Evolutionary conservation across 2,329 filamentous ascomycete species (phyloP).

Genomic region (Paecilomyces sp.): DNA sequence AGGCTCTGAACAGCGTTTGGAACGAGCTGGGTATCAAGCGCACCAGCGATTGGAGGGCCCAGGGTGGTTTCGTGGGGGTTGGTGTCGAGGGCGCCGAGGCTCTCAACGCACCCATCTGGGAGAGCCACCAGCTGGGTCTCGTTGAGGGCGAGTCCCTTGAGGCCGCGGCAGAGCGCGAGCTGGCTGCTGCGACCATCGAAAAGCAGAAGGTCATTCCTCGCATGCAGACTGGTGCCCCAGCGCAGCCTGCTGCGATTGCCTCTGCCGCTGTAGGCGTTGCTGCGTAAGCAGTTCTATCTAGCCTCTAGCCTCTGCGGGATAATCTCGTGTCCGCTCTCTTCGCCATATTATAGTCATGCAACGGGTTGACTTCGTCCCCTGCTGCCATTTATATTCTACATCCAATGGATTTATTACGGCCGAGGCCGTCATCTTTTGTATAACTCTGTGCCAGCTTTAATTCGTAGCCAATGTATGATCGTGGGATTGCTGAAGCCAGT

Average conservation of each 20-base stretch:
- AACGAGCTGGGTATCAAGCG: constrained; percentile 81
- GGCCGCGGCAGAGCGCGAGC: constrained; percentile 46
- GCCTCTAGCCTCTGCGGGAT: background rate
- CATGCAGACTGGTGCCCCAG: constrained; percentile 9
- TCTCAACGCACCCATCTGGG: constrained; percentile 75
- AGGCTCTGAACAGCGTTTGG: constrained; percentile 84
- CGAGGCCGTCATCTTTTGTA: background rate
- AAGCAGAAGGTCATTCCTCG: constrained; percentile 5
- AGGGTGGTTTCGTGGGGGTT: constrained; percentile 92
- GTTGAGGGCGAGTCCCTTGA: constrained; percentile 50
- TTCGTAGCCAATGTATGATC: background rate
- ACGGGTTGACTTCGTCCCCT: background rate
- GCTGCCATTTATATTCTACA: background rate
- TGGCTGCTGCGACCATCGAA: constrained; percentile 13
- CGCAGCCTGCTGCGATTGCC: constrained; percentile 13
- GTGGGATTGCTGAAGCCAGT: background rate
- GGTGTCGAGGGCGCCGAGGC: constrained; percentile 59
- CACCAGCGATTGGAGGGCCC: constrained; percentile 81
- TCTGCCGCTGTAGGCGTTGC: constrained; percentile 20
- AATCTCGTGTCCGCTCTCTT: background rate
- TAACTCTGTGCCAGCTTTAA: background rate
- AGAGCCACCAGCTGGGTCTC: constrained; percentile 76
- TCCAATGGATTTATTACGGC: background rate
- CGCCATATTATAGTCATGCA: background rate
- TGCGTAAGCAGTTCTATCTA: constrained; percentile 13